Percentiles rank a stretch among this genome's conserved stretches.
These are phyloP conservation scores for Gastrodia elata DNA, from an alignment of 106 monocot genomes.

Conservation along the genomic window DNA sequence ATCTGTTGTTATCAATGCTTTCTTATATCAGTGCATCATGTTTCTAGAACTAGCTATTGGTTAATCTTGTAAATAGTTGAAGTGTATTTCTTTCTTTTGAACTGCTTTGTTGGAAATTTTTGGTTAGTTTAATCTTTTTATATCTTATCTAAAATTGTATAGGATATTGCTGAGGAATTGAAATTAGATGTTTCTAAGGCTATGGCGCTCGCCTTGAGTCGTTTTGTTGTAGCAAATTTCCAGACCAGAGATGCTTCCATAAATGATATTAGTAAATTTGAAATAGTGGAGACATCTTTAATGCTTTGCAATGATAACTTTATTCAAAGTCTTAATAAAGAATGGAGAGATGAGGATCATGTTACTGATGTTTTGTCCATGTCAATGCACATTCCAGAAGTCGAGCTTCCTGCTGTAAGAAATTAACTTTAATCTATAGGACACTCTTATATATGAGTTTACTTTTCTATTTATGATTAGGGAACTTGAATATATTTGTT, in stretches of 20 bases:
- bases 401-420: slow-evolving; percentile 82
- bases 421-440: background rate
- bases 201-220: slow-evolving; percentile 85
- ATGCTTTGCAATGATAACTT: slow-evolving; percentile 85
- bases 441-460: background rate
- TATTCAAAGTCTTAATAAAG: slow-evolving; percentile 79
- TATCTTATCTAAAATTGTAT: slow-evolving; percentile 10
- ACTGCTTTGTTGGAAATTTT: background rate
- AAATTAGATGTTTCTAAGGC: slow-evolving; percentile 81
- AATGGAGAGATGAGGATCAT: slow-evolving; percentile 84
- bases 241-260: slow-evolving; percentile 79
- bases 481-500: background rate
- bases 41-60: too few species aligned
- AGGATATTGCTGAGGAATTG: slow-evolving; percentile 85
- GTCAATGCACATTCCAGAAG: slow-evolving; percentile 78
- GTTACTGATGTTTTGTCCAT: slow-evolving; percentile 86
- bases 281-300: slow-evolving; percentile 77
- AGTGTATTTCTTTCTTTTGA: background rate
- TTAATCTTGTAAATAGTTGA: background rate
- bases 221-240: slow-evolving; percentile 54
- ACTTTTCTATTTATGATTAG: background rate
- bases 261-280: slow-evolving; percentile 58
- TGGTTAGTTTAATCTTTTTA: background rate
- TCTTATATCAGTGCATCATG: too few species aligned
- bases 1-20: too few species aligned